Base-by-base conservation (phyloP, 176 grass and related monocot species). In the Thinopyrum elongatum region DNA sequence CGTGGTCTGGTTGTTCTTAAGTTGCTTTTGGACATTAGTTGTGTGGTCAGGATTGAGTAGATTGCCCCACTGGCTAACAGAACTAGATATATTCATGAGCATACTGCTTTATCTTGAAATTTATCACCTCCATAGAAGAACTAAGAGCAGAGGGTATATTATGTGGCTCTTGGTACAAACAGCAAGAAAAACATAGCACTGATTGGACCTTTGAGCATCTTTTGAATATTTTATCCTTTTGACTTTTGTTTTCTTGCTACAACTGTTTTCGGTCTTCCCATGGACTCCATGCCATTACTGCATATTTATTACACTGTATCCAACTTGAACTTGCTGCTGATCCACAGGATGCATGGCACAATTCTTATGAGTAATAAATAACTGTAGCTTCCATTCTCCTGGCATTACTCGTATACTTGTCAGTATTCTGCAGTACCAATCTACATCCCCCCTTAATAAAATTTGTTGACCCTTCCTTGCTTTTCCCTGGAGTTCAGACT, bases 301-400 rank as follows among this genome's bases (percentile, higher is more conserved):
- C 12, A 44, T 86, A 73, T 13, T 73, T 4, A 26, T 42, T 63
- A 23, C 39, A 75, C 25, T 23, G 8, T 21, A 14, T 84, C 59
- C 6, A 35, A 77, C 41, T 38, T 90, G n/a, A 34, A 76, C 39
- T 38, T 90, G n/a, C 74, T 87, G n/a, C 47, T 61, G 34, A 47
- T 59, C 26, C 27, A 42, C 27, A 47, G 10, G 39, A 39, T 42
- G 4, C 65, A 30, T 30, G 25, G 6, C 10, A 49, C 9, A 61
- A 61, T 78, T 68, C 62, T 70, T 26, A 63, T 61, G 53, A 69
- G 76, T 65, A 39, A 55, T 77, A 26, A 35, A 35, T 59, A 19
- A 26, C 21, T 39, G 31, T 47, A 42, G 44, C 15, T 83, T 68
- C 16, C 65, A 46, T 88, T 82, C 31, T 67, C 71, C 15, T 81